Percentiles rank a stretch among this genome's conserved stretches.
Conservation (phyloP, 257 asterid species). For the Vinca minor region DNA sequence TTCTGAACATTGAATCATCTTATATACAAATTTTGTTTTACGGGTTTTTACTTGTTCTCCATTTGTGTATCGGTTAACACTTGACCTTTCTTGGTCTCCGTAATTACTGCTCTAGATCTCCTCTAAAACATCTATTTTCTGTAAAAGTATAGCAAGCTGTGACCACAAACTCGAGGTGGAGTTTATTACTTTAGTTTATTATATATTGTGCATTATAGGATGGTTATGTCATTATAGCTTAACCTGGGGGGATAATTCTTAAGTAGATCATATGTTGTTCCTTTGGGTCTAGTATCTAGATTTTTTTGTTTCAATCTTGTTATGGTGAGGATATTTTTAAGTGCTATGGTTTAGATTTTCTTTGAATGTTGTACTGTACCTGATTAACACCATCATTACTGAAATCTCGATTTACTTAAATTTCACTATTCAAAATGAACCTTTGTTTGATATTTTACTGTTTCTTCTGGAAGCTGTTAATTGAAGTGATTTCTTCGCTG, state of each 20-base stretch:
- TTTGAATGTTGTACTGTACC: background rate
- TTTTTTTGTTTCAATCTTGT: background rate
- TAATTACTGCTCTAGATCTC: background rate
- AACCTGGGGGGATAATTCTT: background rate
- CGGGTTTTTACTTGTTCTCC: background rate
- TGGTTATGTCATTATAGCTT: background rate
- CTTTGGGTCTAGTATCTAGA: background rate
- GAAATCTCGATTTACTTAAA: background rate
- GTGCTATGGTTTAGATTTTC: background rate
- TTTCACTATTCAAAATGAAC: background rate
- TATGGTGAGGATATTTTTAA: background rate
- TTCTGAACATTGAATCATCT: background rate
- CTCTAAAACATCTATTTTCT: background rate
- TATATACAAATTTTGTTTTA: background rate
- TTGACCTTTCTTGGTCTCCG: background rate
- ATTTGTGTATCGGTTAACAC: background rate
- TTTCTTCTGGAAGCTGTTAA: background rate
- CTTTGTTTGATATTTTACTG: background rate
- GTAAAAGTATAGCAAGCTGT: background rate
- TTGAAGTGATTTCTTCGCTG: background rate
- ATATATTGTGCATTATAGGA: background rate
- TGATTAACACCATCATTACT: background rate
- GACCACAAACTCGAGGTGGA: background rate
- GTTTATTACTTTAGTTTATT: no score
- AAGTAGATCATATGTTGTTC: background rate